Evolutionary conservation across 768 basidiomycete species (phyloP).

Genomic region (Floccularia luteovirens): DNA sequence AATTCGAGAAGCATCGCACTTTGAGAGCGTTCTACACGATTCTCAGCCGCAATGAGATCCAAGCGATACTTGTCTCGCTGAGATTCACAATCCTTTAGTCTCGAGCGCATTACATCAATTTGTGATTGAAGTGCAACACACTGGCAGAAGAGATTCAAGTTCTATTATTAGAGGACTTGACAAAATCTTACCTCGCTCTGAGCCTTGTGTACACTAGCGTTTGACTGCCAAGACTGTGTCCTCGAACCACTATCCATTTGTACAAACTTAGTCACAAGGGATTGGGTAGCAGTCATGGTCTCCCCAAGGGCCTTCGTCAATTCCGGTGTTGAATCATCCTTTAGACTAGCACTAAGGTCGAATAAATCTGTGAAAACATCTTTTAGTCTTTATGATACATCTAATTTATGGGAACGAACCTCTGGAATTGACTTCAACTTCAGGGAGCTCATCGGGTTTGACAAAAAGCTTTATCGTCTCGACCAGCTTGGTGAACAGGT

Average conservation of each 20-base stretch:
- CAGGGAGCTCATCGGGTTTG: conserved; percentile 39
- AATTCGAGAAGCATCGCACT: conserved; percentile 46
- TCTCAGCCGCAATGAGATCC: conserved; percentile 50
- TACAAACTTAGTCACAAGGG: conserved; percentile 52
- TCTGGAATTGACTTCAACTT: conserved; percentile 30
- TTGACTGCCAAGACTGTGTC: conserved; percentile 24
- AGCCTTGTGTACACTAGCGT: conserved; percentile 37
- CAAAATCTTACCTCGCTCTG: conserved; percentile 51
- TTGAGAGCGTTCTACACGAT: conserved; percentile 50
- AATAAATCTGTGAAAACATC: conserved; percentile 30
- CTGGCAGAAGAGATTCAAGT: conserved; percentile 26
- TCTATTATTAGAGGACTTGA: conserved; percentile 1
- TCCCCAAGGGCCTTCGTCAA: conserved; percentile 40
- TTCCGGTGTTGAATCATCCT: conserved; percentile 25
- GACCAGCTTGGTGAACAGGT: conserved; percentile 39
- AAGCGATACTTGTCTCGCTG: conserved; percentile 41
- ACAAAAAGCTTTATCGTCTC: conserved; percentile 58
- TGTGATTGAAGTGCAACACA: conserved; percentile 53
- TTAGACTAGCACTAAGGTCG: conserved; percentile 33
- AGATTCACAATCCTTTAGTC: conserved; percentile 40
- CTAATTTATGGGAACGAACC: conserved; percentile 20
- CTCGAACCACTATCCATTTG: conserved; percentile 29
- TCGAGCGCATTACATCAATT: conserved; percentile 38
- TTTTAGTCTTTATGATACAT: conserved; percentile 1
- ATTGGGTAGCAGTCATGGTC: conserved; percentile 50